Percentiles rank a stretch among this genome's conserved stretches.
phyloP scores from a whole-genome alignment of 116 monocot species.

The Phalaenopsis hybrid region DNA sequence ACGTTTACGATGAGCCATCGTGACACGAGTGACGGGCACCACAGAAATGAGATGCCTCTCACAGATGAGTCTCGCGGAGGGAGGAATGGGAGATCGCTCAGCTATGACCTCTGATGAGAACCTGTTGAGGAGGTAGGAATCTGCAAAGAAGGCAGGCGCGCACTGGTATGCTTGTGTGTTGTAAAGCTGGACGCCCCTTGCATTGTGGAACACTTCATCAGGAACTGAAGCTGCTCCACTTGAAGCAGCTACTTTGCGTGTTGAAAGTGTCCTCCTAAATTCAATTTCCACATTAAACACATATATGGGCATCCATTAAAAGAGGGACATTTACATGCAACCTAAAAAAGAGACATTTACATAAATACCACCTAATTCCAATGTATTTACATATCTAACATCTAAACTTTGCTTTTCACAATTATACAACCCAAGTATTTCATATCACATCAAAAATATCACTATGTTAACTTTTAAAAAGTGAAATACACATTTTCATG shows the following conservation, averaged over 20 bases:
- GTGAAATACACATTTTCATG: no score
- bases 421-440: no score
- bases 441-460: no score
- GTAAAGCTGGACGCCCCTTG: slow-evolving; percentile 78
- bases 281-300: not conserved
- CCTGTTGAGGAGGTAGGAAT: slow-evolving; percentile 76
- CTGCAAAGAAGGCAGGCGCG: slow-evolving; percentile 87
- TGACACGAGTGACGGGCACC: slow-evolving; percentile 86
- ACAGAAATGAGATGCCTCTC: slow-evolving; percentile 84
- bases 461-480: not conserved
- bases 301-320: not conserved
- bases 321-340: not conserved
- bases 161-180: slow-evolving; percentile 96
- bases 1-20: slow-evolving; percentile 50
- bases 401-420: no score
- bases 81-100: slow-evolving; percentile 45
- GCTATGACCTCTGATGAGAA: slow-evolving; percentile 94
- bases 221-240: slow-evolving; percentile 94
- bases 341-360: no score
- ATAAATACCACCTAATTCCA: no score
- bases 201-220: slow-evolving; percentile 90
- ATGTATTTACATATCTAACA: no score
- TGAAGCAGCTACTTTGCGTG: slow-evolving; percentile 67
- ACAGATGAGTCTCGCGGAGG: slow-evolving; percentile 75
- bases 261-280: slow-evolving; percentile 72